Base-by-base conservation (phyloP, 768 basidiomycete genomes). In the Termitomyces sp. region DNA sequence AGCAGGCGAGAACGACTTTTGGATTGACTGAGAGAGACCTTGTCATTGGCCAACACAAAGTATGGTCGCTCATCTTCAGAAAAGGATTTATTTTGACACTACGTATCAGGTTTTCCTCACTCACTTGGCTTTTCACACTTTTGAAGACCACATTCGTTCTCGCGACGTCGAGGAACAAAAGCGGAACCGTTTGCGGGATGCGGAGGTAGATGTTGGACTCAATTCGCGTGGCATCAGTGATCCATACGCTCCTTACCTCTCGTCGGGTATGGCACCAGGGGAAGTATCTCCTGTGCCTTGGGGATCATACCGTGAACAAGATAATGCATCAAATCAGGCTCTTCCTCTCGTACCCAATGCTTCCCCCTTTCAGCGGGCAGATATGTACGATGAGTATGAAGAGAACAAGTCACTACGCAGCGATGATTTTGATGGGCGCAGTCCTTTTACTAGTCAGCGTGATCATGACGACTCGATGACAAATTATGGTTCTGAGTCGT, bases 401-500 rank as follows among this genome's bases (percentile, higher is more conserved):
- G 89, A 93, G 58, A 81, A 81, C 57, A 87, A 86, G 68, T 89
- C 89, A 0, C 73, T 89, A 51, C 82, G 82, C 13, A 86, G 83
- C 34, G 89, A 92, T 47, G 93, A 93, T 57, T 92, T 83, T 61
- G 93, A 95, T 65, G 85, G 84, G 8, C 84, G 86, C 7, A 93
- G 88, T 66, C 80, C 87, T 55, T 81, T 89, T 54, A 92, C 91
- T 0, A 88, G 85, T 56, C 82, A 89, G 61, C 82, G 86, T 31
- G 91, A 91, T 61, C 82, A 86, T 33, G 91, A 91, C 60, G 92
- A 94, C 46, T 81, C 86, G 0, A 79, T 79, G 48, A 93, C 91
- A 0, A 89, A 91, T 67, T 87, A 90, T 63, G 94, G 94, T 4
- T 91, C 91, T 3, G 95, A 97, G 68, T 91, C 90, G 0, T 98